Percentiles rank a stretch among this genome's conserved stretches.
phyloP scores from a whole-genome alignment of 2,329 filamentous ascomycete genomes.

The Neopestalotiopsis sp. region DNA sequence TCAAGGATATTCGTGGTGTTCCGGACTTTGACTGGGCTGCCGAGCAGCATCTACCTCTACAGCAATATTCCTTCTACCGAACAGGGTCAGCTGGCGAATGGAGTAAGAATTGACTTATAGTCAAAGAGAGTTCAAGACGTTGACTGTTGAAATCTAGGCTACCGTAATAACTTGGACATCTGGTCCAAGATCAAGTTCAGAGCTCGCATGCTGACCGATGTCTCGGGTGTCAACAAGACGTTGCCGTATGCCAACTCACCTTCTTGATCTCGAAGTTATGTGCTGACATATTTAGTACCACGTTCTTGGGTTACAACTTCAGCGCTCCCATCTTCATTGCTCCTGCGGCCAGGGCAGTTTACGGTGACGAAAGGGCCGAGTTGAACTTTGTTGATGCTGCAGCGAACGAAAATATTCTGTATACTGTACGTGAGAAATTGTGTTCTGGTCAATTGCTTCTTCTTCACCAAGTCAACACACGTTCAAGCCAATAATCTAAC shows the following conservation, averaged over 20 bases:
- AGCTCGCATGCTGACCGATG: conserved; percentile 45
- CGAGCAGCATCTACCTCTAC: conserved; percentile 44
- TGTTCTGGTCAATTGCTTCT: no score
- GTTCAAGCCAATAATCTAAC: background rate
- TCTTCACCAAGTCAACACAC: no score
- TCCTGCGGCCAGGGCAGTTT: conserved; percentile 43
- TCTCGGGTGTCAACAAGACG: conserved; percentile 39
- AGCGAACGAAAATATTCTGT: conserved; percentile 43
- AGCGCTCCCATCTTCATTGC: conserved; percentile 49
- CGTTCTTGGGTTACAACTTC: conserved; percentile 49
- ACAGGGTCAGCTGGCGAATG: conserved; percentile 55
- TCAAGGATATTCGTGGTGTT: conserved; percentile 47
- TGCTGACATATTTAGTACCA: conserved; percentile 36
- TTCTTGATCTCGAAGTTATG: background rate
- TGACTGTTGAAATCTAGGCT: conserved; percentile 30
- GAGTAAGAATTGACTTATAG: conserved; percentile 26
- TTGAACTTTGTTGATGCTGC: conserved; percentile 46
- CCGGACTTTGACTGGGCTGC: conserved; percentile 57
- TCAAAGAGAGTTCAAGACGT: background rate
- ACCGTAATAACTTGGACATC: conserved; percentile 56
- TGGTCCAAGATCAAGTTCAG: conserved; percentile 50
- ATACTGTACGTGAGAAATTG: conserved; percentile 35
- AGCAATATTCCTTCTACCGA: conserved; percentile 54
- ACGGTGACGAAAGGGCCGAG: conserved; percentile 42
- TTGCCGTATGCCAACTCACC: conserved; percentile 29